Conservation (phyloP, 2,329 filamentous ascomycete genomes). For the Aureobasidium pullulans region DNA sequence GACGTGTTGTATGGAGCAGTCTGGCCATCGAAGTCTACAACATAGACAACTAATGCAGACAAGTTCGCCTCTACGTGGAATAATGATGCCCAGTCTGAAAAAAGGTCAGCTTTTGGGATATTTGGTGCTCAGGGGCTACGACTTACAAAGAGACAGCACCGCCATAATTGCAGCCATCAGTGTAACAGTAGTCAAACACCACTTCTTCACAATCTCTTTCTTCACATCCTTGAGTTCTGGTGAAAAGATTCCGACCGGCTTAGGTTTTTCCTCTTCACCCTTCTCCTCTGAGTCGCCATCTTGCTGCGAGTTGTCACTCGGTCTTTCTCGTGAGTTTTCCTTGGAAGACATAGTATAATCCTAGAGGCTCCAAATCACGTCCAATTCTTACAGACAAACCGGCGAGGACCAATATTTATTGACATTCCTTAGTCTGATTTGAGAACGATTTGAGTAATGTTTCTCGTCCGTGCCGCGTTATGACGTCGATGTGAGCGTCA, state of each 20-base stretch:
- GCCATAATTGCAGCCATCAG: constrained; percentile 50
- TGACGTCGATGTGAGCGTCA: neutral
- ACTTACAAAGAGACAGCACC: constrained; percentile 43
- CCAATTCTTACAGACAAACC: neutral
- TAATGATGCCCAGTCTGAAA: constrained; percentile 48
- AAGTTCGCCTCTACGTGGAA: constrained; percentile 45
- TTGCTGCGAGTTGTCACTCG: neutral
- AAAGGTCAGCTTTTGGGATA: neutral
- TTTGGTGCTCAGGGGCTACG: neutral
- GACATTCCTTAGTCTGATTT: neutral
- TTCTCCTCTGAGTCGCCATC: constrained; percentile 7
- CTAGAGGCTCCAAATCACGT: neutral
- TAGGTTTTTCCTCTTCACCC: constrained; percentile 14
- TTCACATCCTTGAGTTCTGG: constrained; percentile 32
- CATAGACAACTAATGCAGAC: constrained; percentile 44
- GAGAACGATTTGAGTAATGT: neutral
- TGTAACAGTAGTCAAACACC: constrained; percentile 38
- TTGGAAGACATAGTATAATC: neutral
- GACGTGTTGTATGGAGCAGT: constrained; percentile 41
- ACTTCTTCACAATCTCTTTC: constrained; percentile 34
- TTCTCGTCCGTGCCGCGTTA: neutral
- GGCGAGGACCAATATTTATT: neutral
- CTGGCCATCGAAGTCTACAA: constrained; percentile 58
- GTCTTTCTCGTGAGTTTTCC: neutral
- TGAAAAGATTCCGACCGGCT: constrained; percentile 42